Evolutionary conservation across 768 basidiomycete species (phyloP), one percentile per base, ranked within the genome.

Genomic region (Auriculariales sp.): DNA sequence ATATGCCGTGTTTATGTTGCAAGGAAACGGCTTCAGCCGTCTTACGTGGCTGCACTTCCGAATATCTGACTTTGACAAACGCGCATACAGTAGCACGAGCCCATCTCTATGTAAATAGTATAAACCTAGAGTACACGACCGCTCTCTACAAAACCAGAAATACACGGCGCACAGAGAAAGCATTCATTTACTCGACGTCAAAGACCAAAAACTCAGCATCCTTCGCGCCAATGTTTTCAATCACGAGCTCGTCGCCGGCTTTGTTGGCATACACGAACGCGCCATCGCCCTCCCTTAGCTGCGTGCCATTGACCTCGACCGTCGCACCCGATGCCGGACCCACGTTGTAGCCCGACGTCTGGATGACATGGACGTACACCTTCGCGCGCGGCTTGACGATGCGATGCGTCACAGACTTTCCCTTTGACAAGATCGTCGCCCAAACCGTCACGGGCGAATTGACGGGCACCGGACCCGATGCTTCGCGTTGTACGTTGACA

Each of bases 341-440:
- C 0, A 73, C 58, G 53, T 86, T 83, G 62, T 86, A 94, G 3
- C 90, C 91, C 25, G 79, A 80, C 6, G 73, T 83, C 68, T 94
- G 91, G 47, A 91, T 71, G 42, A 91, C 73, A 55, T 98, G 94
- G 19, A 94, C 64, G 60, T 93, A 94, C 76, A 82, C 58, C 86
- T 84, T 22, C 39, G 39, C 5, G 34, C 48, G 1, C 57, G 52
- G 7, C 57, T 53, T 10, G 60, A 59, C 39, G 91, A 67, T 4
- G 59, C n/a, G 64, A 58, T 81, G 75, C 50, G 68, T 62, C 48
- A 91, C 57, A 11, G 69, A 71, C 49, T 70, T 68, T 2, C 71
- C 72, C 0, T 74, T 68, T 0, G 76, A 70, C 15, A 93, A 65
- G 33, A 95, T 59, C 0, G 86, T 77, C 3, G 91, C 85, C 58